Evolutionary conservation across 2,329 filamentous ascomycete species (phyloP), one percentile per base, ranked within the genome.

Genomic region (Botrytis squamosa): DNA sequence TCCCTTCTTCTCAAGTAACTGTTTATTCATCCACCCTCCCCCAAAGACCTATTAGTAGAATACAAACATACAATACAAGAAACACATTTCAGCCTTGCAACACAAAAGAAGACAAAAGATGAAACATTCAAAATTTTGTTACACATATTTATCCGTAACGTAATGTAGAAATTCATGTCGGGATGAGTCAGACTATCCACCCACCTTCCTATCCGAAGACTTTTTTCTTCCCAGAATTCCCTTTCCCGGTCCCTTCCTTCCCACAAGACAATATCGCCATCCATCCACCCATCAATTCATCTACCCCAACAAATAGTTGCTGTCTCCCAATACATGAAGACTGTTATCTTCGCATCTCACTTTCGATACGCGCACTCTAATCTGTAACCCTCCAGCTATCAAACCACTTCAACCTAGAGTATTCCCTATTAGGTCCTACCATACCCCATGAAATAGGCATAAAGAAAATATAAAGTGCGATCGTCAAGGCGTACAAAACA

Each of bases 401-500:
- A 78, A 98, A 92, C 96, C 96, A 99, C 86, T 94, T 97, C 85
- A 99, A 86, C 85, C 98, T 95, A 79, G 86, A 88, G 88, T 95
- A 99, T 82, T 98, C 86, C 83, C 89, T 88, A 84, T 93, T 94
- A 75, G 88, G 85, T 22, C 96, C 96, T 74, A 91, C 90, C 93
- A 99, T 99, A 75, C 96, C 96, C 86, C 97, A 99, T 83, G 93
- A 96, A 81, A 99, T 95, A 36, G 93, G 95, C 77, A 95, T 91
- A 86, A 99, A 99, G 80, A 92, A 87, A 80, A 95, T 87, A 84
- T 98, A 99, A 60, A 98, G 87, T 8, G 92, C 92, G 76, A 97
- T 90, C 72, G 94, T 88, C 38, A 88, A 82, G 29, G 86, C 84
- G 82, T 98, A 98, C 40, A 98, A 84, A 25, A 91, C 78, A 42